Base-by-base conservation (phyloP, 139 green algal species). In the Asterochloris sp. region DNA sequence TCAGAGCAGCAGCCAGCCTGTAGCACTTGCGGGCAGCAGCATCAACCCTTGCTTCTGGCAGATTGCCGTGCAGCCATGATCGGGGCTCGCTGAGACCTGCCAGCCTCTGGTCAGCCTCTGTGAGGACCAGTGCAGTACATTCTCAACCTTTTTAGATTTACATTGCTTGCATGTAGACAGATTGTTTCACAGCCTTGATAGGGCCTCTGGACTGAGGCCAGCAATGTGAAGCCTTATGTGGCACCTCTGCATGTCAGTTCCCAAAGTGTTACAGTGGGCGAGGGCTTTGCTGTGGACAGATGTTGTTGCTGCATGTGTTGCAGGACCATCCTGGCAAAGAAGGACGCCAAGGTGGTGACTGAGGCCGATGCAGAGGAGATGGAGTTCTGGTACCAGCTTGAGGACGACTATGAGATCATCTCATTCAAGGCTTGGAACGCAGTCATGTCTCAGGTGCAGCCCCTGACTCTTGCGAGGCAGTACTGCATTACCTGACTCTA, bases 301-400 rank as follows among this genome's bases (percentile, higher is more conserved):
- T 13, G 6, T 67, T 29, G 16, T 83, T 63, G 62, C 78, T 82
- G 62, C 24, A 0, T 64, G n/a, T 62, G 28, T 2, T 47, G 24
- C 74, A 73, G 69, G 81, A 88, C 85, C 62, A 78, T 90, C 9
- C 68, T 93, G 78, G 87, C 80, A 26, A 85, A 82, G 28, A 79
- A 88, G 61, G 83, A 74, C 26, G 86, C 85, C 71, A 74, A 83
- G 29, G 91, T 86, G 63, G 81, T 88, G 68, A 78, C 62, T 19
- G 86, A 78, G 27, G 86, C 89, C 62, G 88, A 92, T 69, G 23
- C 81, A 16, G 88, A 89, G 47, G 79, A 77, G 38, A 47, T 94
- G 62, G 82, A 89, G 2, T 76, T 83, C 79, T 95, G 91, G 91
- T 76, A 79, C 11, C 82, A 90, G n/a, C 73, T 96, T 66, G 89